Base-by-base conservation (phyloP, 768 basidiomycete species). In the Epithele typhae region DNA sequence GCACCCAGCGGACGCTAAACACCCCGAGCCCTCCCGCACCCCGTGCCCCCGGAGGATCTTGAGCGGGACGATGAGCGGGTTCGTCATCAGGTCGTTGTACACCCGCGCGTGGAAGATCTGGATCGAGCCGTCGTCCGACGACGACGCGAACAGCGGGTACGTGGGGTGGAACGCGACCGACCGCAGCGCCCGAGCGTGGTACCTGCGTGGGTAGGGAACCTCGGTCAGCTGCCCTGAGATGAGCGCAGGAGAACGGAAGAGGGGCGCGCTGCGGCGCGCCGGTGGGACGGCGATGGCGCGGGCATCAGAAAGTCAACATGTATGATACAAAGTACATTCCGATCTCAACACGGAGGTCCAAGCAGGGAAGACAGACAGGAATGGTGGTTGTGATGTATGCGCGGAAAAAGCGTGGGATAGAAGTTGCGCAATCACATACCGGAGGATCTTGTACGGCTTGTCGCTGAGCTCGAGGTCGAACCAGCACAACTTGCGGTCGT, bases 401-500 rank as follows among this genome's bases (percentile, higher is more conserved):
- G 9, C 30, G 30, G 30, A 32, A 15, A 32, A 9, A 32, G 30
- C 30, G 30, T 32, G 9, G 30, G 30, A 9, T 32, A 24, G 24
- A 36, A 37, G 9, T n/a, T n/a, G n/a, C n/a, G n/a, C n/a, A n/a
- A n/a, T 42, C 32, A 66, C 76, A 55, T 65, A 91, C 92, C 92
- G 81, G 57, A 99, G 71, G 45, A 96, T 82, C 70, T 96, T 97
- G 77, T 95, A 99, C 1, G 96, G 96, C 65, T 95, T 96, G 53
- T 90, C 87, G 56, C 87, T 91, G 45, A 99, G 81, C 60, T 98
- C 96, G 54, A 99, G 73, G 71, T 99, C 96, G 66, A 98, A 98
- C 96, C 96, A 99, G 65, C 92, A 94, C 14, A 99, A 71, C 65
- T 97, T 96, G 56, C 89, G 85, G 70, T 99, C 96, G 66, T 98